These are phyloP conservation scores for Talaromyces sp. DNA, from an alignment of 2,329 filamentous ascomycete species.

Conservation along the genomic window DNA sequence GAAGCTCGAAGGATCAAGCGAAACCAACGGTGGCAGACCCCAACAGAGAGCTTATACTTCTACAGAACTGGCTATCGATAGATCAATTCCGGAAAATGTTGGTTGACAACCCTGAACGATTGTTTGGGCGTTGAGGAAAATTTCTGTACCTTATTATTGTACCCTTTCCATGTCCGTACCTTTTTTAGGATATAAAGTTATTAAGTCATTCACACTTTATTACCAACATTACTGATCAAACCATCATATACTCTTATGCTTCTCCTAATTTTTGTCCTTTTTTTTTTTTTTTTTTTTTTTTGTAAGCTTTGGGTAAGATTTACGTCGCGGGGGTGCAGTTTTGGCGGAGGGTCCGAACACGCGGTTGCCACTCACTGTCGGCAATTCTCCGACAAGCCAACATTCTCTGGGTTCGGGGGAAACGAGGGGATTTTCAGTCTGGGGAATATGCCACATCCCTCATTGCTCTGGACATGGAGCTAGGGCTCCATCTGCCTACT, in stretches of 20 bases:
- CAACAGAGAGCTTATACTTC: slow-evolving; percentile 1
- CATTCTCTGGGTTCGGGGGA: not conserved
- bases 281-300: too few species aligned
- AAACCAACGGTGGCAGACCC: not conserved
- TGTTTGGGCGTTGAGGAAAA: slow-evolving; percentile 1
- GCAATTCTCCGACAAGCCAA: slow-evolving; percentile 10
- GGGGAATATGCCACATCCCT: slow-evolving; percentile 4
- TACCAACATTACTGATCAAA: not conserved
- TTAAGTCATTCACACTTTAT: not conserved
- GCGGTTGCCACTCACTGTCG: not conserved
- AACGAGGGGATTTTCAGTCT: slow-evolving; percentile 3
- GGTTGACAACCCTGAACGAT: slow-evolving; percentile 7
- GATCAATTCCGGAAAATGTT: slow-evolving; percentile 12
- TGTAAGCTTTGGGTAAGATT: not conserved
- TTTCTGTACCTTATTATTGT: not conserved
- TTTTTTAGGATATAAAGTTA: too few species aligned
- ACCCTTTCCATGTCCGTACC: not conserved
- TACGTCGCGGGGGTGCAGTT: not conserved
- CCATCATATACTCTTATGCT: not conserved
- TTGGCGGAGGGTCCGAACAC: not conserved
- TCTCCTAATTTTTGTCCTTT: not conserved
- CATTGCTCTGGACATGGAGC: not conserved
- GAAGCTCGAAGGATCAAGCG: not conserved
- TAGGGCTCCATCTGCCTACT: not conserved
- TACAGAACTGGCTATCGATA: slow-evolving; percentile 8